Percentiles rank a stretch among this genome's conserved stretches.
Conservation (phyloP, 495 filamentous ascomycete species). For the Darksidea phi region DNA sequence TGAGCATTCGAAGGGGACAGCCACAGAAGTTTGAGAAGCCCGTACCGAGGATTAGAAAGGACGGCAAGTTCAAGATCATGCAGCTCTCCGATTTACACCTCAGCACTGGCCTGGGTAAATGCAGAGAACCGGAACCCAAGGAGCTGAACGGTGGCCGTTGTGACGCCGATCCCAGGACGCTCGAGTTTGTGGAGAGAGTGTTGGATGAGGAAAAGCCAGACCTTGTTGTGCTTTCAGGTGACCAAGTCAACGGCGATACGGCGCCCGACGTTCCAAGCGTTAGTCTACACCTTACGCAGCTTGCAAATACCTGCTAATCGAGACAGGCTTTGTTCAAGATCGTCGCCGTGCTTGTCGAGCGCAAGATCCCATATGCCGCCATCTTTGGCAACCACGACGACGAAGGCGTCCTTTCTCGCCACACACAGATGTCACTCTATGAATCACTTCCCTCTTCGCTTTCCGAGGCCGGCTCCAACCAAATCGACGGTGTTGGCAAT, state of each 20-base stretch:
- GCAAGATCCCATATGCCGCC: constrained; percentile 84
- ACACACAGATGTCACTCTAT: constrained; percentile 77
- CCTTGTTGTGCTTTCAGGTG: constrained; percentile 83
- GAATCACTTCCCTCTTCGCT: constrained; percentile 87
- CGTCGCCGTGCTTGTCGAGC: constrained; percentile 78
- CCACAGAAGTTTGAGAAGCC: constrained; percentile 60
- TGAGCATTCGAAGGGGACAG: constrained; percentile 74
- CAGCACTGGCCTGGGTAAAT: constrained; percentile 80
- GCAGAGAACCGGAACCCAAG: constrained; percentile 77
- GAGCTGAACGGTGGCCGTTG: constrained; percentile 71
- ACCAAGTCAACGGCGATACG: constrained; percentile 93
- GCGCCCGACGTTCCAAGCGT: constrained; percentile 84
- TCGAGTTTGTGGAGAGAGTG: constrained; percentile 80
- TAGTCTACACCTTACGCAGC: constrained; percentile 19
- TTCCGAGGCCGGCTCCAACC: constrained; percentile 73
- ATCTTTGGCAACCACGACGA: constrained; percentile 99
- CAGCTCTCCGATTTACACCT: constrained; percentile 90
- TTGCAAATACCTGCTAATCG: constrained; percentile 9
- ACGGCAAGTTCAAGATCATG: constrained; percentile 97
- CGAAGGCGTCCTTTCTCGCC: constrained; percentile 75
- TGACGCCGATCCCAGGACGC: constrained; percentile 85
- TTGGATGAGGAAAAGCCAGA: constrained; percentile 91
- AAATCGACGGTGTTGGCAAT: constrained; percentile 88
- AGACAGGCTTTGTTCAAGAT: constrained; percentile 84
- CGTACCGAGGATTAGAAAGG: constrained; percentile 71